phyloP scores from a whole-genome alignment of 2,329 filamentous ascomycete genomes.

The Saccharata proteae region DNA sequence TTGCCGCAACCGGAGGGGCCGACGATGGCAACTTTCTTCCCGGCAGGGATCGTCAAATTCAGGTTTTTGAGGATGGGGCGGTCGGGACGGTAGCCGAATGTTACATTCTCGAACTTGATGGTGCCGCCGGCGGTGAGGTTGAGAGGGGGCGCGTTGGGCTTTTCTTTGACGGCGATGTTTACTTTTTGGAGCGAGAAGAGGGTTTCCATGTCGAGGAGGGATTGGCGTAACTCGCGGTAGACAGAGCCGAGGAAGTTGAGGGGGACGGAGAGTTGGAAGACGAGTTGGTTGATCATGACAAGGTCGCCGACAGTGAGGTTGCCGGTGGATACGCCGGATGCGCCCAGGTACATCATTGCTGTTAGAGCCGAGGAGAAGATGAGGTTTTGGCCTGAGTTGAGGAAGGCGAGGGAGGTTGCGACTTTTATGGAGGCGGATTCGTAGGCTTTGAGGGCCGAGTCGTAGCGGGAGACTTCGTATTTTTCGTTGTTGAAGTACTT shows the following conservation, averaged over 20 bases:
- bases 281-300: slow-evolving; percentile 97
- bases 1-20: slow-evolving; percentile 94
- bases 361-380: slow-evolving; percentile 93
- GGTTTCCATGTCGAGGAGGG: slow-evolving; percentile 94
- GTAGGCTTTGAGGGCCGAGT: slow-evolving; percentile 73
- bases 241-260: slow-evolving; percentile 98
- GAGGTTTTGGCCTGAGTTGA: slow-evolving; percentile 92
- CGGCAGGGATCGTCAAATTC: slow-evolving; percentile 79
- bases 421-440: slow-evolving; percentile 95
- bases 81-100: slow-evolving; percentile 81
- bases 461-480: slow-evolving; percentile 84
- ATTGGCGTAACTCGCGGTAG: slow-evolving; percentile 90
- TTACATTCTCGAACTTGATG: slow-evolving; percentile 89
- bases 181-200: slow-evolving; percentile 96
- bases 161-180: slow-evolving; percentile 75
- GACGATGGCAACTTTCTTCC: slow-evolving; percentile 91
- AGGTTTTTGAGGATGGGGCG: slow-evolving; percentile 79
- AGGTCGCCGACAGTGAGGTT: slow-evolving; percentile 83
- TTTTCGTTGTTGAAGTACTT: slow-evolving; percentile 95
- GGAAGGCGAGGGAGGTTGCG: slow-evolving; percentile 78
- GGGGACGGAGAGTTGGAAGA: slow-evolving; percentile 94
- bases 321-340: slow-evolving; percentile 73
- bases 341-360: slow-evolving; percentile 96
- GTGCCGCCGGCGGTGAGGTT: slow-evolving; percentile 64
- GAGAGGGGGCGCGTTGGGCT: slow-evolving; percentile 60